phyloP scores from a whole-genome alignment of 164 flowering plant genomes.

The Taxillus chinensis region DNA sequence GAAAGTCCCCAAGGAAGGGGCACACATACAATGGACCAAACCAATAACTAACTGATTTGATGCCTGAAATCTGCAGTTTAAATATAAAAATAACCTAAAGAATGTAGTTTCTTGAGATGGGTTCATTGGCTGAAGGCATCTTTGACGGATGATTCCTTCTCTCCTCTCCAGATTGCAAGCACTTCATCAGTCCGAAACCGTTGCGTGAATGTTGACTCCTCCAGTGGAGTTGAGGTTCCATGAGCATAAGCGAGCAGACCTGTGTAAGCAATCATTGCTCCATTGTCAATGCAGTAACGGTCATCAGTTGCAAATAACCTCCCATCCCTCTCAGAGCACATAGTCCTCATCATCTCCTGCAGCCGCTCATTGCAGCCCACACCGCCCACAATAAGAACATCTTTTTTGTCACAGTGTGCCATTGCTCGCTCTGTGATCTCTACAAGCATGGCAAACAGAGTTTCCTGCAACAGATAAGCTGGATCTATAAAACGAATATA shows the following conservation, averaged over 20 bases:
- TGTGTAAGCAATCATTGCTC: slow-evolving; percentile 97
- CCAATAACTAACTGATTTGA: no score
- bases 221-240: slow-evolving; percentile 62
- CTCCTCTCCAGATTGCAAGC: slow-evolving; percentile 78
- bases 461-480: slow-evolving; percentile 42
- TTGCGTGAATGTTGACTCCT: slow-evolving; percentile 88
- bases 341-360: slow-evolving; percentile 91
- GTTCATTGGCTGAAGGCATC: slow-evolving; percentile 14
- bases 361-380: slow-evolving; percentile 95
- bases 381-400: slow-evolving; percentile 94
- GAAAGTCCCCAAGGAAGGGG: no score
- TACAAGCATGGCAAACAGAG: slow-evolving; percentile 94
- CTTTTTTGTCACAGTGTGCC: slow-evolving; percentile 93
- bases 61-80: no score
- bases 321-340: slow-evolving; percentile 93
- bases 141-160: slow-evolving; percentile 9
- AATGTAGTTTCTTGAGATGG: no score
- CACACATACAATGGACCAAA: no score
- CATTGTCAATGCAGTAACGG: slow-evolving; percentile 87
- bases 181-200: slow-evolving; percentile 96
- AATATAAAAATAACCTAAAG: no score
- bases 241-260: slow-evolving; percentile 82
- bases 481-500: neutral
- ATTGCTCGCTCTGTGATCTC: slow-evolving; percentile 97
- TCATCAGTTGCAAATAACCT: slow-evolving; percentile 82